Evolutionary conservation across 192 early-diverging fungal species (phyloP), one percentile per base, ranked within the genome.

Genomic region (Spizellomyces punctatus): DNA sequence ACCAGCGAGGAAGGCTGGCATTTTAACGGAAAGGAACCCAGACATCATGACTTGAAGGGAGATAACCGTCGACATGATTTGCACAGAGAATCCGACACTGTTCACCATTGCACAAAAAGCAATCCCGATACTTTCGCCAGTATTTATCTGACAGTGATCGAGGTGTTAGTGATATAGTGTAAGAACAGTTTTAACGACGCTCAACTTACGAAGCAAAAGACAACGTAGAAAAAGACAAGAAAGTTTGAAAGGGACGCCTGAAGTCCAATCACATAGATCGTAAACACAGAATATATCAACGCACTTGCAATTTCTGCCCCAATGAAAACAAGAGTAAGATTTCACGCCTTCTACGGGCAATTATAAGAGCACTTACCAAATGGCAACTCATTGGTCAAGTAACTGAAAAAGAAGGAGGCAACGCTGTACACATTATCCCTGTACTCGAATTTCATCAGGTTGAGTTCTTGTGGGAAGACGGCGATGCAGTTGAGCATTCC

Each of bases 41-140:
- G 76, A 19, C 60, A 62, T 69, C 45, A 64, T 48, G 1, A 69
- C 50, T 67, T 76, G 48, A 16, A 84, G 43, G 8, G 70, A 61
- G 52, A 82, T 71, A 17, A 84, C 27, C 6, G 76, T 73, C 47
- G 71, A 71, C 71, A 75, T 84, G 49, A 78, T 46, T 65, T 78
- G 79, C 6, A 84, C 80, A 5, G 73, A 65, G 64, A 84, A 84
- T 5, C 78, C 78, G n/a, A 82, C 64, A 59, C 73, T 72, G 43
- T 73, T 61, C 43, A 82, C 75, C 41, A 84, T 10, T 5, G 82
- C 71, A 70, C 75, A 79, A 64, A 81, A 84, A 22, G 67, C 77
- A 46, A 84, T 84, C 43, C 82, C 82, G 49, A 84, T 80, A 27
- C 70, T 74, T 47, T 84, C 82, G 8, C 82, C 82, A 9, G 62